Base-by-base conservation (phyloP, 2,329 filamentous ascomycete species). In the Fusarium austroafricanum region DNA sequence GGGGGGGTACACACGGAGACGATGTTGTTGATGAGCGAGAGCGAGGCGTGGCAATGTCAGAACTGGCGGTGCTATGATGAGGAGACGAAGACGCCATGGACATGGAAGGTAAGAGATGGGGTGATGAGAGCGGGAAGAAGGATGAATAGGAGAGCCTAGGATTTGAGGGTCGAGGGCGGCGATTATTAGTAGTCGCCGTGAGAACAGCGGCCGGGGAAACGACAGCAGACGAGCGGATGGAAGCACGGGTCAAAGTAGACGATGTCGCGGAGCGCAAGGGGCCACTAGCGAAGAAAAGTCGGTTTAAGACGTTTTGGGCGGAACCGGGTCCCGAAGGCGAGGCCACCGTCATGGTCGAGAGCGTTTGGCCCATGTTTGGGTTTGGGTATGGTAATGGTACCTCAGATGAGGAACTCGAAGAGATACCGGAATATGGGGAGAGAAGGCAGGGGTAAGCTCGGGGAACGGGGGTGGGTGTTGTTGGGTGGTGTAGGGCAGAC, bases 21-120 rank as follows among this genome's bases (percentile, higher is more conserved):
- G 85, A 83, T 61, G 38, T 45, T 50, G 85, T 87, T 52, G 80
- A 78, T 49, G 65, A 67, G 39, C 40, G 65, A 43, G 85, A 87
- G 71, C 83, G 82, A 77, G 86, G 85, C 56, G 84, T 86, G 75
- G 83, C 83, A 75, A 84, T 81, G 79, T 87, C 83, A 75, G 80
- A 80, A 73, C 79, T 82, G 72, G 80, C 79, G 72, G 81, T 80
- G 71, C 80, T 85, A 76, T 80, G 79, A 76, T 80, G 79, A 64
- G 81, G 77, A 78, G 72, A 69, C 68, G 71, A 65, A 59, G 76
- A 73, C 65, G 76, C 72, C 76, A 76, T 75, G 67, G 73, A 68
- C 69, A 72, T 66, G 54, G 67, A 63, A 52, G 57, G 55, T 57
- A 61, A 62, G 55, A 55, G 21, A 70, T 73, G 71, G 71, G 67